phyloP scores from a whole-genome alignment of 2,329 filamentous ascomycete genomes.

The Phaeosphaeriaceae sp. region DNA sequence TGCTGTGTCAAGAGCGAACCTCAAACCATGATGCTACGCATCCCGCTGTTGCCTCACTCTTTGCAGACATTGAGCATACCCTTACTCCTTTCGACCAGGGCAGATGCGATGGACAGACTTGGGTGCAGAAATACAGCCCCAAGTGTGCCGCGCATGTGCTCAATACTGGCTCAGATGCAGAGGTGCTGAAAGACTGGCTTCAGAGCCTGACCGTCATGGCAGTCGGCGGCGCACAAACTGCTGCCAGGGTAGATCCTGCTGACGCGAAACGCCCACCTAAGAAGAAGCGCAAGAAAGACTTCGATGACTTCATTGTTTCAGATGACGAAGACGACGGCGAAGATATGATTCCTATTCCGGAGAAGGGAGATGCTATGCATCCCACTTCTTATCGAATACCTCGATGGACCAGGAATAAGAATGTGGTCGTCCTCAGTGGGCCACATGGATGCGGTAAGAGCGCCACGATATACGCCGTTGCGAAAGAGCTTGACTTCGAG shows the following conservation, averaged over 20 bases:
- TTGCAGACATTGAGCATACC: constrained; percentile 63
- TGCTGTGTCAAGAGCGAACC: background rate
- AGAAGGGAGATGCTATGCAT: constrained; percentile 62
- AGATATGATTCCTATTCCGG: constrained; percentile 70
- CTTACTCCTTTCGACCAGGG: constrained; percentile 83
- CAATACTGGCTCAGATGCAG: constrained; percentile 73
- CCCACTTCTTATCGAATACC: constrained; percentile 43
- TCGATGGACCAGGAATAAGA: constrained; percentile 58
- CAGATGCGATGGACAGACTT: constrained; percentile 74
- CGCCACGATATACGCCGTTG: constrained; percentile 87
- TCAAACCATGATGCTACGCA: constrained; percentile 50
- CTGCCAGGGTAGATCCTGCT: constrained; percentile 20
- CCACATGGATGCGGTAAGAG: constrained; percentile 93
- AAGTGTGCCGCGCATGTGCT: constrained; percentile 72
- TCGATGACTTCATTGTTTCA: constrained; percentile 46
- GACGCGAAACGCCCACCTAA: constrained; percentile 36
- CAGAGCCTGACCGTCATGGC: constrained; percentile 75
- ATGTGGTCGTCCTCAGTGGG: constrained; percentile 87
- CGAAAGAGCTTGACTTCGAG: constrained; percentile 89
- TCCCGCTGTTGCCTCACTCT: constrained; percentile 66
- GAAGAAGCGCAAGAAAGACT: constrained; percentile 69
- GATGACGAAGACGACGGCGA: constrained; percentile 43
- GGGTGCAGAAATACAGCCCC: constrained; percentile 88
- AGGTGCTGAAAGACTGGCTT: constrained; percentile 81
- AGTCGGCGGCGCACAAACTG: constrained; percentile 66